Percentiles rank a stretch among this genome's conserved stretches.
These are phyloP conservation scores for Cyclotella atomus DNA, from an alignment of 108 stramenopile species.

Conservation along the genomic window DNA sequence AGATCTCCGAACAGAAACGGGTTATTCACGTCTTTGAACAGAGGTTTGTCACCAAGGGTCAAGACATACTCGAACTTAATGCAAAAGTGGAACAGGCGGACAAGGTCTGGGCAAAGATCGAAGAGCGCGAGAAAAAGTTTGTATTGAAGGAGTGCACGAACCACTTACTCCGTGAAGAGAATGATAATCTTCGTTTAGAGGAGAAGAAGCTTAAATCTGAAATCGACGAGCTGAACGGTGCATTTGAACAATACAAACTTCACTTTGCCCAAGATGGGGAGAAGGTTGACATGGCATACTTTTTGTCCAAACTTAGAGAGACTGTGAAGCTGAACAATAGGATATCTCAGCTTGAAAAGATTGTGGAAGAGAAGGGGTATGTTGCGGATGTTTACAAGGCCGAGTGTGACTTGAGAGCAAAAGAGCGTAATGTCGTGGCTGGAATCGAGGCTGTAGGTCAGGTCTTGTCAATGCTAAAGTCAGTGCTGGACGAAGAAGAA, in stretches of 20 bases:
- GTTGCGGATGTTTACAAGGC: slow-evolving; percentile 2
- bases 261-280: slow-evolving; percentile 24
- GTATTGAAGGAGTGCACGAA: slow-evolving; percentile 8
- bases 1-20: slow-evolving; percentile 8
- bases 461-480: slow-evolving; percentile 13
- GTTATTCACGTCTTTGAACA: slow-evolving; percentile 5
- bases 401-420: slow-evolving; percentile 7
- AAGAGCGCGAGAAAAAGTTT: slow-evolving; percentile 23
- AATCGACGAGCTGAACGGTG: slow-evolving; percentile 20
- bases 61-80: slow-evolving; percentile 12
- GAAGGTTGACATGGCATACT: slow-evolving; percentile 23
- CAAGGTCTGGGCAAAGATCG: slow-evolving; percentile 28
- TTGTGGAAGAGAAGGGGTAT: slow-evolving; percentile 18
- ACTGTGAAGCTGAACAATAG: slow-evolving; percentile 23
- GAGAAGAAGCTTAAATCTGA: slow-evolving; percentile 12
- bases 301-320: slow-evolving; percentile 22
- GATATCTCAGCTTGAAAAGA: slow-evolving; percentile 11
- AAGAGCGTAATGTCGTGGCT: not conserved
- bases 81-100: slow-evolving; percentile 18
- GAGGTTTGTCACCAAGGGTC: slow-evolving; percentile 10
- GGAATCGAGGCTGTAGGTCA: slow-evolving; percentile 6
- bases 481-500: slow-evolving; percentile 12
- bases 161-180: slow-evolving; percentile 21
- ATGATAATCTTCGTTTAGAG: slow-evolving; percentile 6
- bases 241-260: slow-evolving; percentile 7